phyloP scores from a whole-genome alignment of 345 rosid species.

The Acer yangbiense region DNA sequence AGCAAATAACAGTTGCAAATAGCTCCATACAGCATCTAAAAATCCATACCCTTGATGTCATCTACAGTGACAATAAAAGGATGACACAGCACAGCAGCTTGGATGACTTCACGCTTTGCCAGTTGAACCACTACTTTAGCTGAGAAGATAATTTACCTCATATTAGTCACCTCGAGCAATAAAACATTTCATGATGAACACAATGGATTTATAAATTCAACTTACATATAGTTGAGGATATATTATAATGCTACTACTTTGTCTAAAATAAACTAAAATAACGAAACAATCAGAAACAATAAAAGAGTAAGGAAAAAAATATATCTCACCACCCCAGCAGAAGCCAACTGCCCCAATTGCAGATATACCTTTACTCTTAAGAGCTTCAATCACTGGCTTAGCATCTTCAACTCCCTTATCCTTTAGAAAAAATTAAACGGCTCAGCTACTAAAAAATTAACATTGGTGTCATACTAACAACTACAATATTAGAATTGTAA shows the following conservation, averaged over 20 bases:
- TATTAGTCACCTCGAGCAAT: not conserved
- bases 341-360: slow-evolving; percentile 65
- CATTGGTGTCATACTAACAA: not conserved
- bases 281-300: slow-evolving; percentile 1
- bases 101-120: slow-evolving; percentile 52
- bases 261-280: not conserved
- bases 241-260: not conserved
- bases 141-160: slow-evolving; percentile 28
- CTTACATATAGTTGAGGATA: not conserved
- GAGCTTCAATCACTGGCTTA: slow-evolving; percentile 57
- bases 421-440: slow-evolving; percentile 35
- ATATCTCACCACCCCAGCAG: slow-evolving; percentile 71
- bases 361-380: slow-evolving; percentile 61
- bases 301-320: not conserved
- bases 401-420: slow-evolving; percentile 77
- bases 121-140: slow-evolving; percentile 80
- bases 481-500: not conserved
- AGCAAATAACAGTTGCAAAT: not conserved
- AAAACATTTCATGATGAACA: not conserved
- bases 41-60: slow-evolving; percentile 65
- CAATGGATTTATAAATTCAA: not conserved
- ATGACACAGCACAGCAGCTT: slow-evolving; percentile 73
- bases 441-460: slow-evolving; percentile 2
- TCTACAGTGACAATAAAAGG: slow-evolving; percentile 70
- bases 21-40: not conserved